A percentile compares a stretch with the other conserved stretches of the same genome.
Evolutionary conservation across 2,329 filamentous ascomycete species (phyloP).

Genomic region (Aspergillus sp.): DNA sequence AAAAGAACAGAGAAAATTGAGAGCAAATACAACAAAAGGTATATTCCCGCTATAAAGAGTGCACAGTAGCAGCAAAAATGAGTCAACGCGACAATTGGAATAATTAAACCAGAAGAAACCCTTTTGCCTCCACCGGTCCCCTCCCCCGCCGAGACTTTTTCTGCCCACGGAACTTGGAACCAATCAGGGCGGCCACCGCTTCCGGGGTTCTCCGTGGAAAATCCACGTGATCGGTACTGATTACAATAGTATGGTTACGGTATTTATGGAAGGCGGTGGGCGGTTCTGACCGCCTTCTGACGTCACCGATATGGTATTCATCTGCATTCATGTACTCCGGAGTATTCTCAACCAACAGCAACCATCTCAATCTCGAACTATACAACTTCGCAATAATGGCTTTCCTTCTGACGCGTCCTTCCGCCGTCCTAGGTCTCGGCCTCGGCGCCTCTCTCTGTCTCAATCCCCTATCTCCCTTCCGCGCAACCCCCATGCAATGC

Average conservation of each 20-base stretch:
- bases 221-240: background rate
- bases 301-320: conserved; percentile 4
- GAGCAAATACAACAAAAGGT: background rate
- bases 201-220: conserved; percentile 4
- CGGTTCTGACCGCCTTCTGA: conserved; percentile 8
- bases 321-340: no score
- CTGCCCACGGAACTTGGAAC: conserved; percentile 6
- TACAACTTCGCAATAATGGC: conserved; percentile 10
- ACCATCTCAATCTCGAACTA: background rate
- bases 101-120: background rate
- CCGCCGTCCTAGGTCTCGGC: conserved; percentile 27
- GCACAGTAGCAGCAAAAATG: conserved; percentile 8
- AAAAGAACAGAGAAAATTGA: background rate
- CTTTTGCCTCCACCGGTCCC: background rate
- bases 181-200: conserved; percentile 4
- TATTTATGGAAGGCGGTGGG: background rate
- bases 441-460: conserved; percentile 28
- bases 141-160: conserved; percentile 14
- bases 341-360: background rate
- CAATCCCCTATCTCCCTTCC: conserved; percentile 27
- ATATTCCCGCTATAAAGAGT: conserved; percentile 4
- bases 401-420: conserved; percentile 19
- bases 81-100: conserved; percentile 9
- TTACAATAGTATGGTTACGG: background rate
- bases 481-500: conserved; percentile 28